Evolutionary conservation across 1,284 basidiomycete species (phyloP).

Genomic region (Fomes fomentarius): DNA sequence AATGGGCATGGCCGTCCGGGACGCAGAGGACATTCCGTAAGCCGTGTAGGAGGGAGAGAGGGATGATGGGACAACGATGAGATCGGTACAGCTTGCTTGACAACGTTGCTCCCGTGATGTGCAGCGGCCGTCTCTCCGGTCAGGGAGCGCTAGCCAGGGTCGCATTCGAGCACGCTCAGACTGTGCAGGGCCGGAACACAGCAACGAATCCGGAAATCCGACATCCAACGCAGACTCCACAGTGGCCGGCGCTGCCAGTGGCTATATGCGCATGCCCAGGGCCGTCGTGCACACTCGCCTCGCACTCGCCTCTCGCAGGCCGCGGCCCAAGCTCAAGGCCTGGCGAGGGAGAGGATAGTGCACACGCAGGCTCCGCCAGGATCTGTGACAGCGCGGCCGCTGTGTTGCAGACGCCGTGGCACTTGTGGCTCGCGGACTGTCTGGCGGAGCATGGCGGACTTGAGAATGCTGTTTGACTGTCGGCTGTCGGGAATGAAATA

Average conservation of each 20-base stretch:
- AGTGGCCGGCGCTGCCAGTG: no score
- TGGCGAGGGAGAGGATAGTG: no score
- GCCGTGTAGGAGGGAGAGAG: constrained; percentile 13
- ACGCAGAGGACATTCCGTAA: constrained; percentile 11
- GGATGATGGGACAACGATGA: constrained; percentile 31
- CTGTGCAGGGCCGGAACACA: constrained; percentile 24
- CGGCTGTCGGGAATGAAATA: constrained; percentile 26
- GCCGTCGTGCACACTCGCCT: no score
- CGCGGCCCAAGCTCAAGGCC: no score
- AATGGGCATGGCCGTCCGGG: background rate
- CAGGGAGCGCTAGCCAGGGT: no score
- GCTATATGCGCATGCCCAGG: no score
- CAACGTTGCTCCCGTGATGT: constrained; percentile 33
- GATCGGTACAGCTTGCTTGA: constrained; percentile 32
- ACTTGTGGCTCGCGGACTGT: no score
- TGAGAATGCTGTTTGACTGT: constrained; percentile 7
- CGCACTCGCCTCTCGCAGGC: no score
- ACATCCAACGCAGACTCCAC: no score
- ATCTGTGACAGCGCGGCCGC: no score
- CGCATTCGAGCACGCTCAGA: constrained; percentile 7
- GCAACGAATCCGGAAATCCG: constrained; percentile 8
- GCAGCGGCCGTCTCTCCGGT: constrained; percentile 17
- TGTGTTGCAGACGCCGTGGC: no score
- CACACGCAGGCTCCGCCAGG: background rate
- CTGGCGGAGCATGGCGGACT: constrained; percentile 17